phyloP scores from a whole-genome alignment of 2,329 filamentous ascomycete species.

The Xylaria multiplex region DNA sequence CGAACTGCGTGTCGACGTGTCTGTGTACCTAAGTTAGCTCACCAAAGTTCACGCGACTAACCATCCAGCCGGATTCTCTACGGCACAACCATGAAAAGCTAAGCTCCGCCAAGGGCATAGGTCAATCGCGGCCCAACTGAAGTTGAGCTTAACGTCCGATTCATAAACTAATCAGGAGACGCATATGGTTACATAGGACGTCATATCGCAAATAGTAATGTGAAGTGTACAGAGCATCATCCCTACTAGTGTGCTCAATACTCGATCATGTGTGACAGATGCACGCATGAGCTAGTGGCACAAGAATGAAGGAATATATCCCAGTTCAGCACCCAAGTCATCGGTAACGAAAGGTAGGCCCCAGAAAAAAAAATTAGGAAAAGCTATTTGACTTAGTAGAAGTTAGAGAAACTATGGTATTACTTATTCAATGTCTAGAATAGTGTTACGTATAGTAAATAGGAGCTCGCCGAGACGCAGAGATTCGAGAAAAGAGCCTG shows the following conservation, averaged over 20 bases:
- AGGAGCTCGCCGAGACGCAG: neutral
- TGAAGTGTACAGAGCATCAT: neutral
- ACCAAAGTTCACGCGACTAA: neutral
- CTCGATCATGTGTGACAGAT: constrained; percentile 5
- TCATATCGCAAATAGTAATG: neutral
- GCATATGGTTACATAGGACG: too few species aligned
- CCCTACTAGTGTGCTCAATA: neutral
- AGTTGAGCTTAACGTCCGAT: neutral
- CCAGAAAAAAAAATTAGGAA: neutral
- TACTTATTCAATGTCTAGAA: neutral
- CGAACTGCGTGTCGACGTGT: too few species aligned
- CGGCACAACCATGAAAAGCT: neutral
- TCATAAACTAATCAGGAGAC: neutral
- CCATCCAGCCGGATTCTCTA: neutral
- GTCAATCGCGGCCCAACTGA: constrained; percentile 7
- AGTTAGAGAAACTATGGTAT: neutral
- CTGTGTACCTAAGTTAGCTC: neutral
- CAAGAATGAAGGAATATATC: neutral
- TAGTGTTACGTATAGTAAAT: neutral
- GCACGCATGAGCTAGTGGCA: neutral
- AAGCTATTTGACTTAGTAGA: neutral
- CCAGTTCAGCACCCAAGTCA: neutral
- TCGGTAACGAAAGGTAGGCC: neutral
- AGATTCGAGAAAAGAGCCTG: too few species aligned
- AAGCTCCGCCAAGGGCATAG: constrained; percentile 19